Evolutionary conservation across 805 yeast species (phyloP).

Genomic region (Metschnikowia lachancei): DNA sequence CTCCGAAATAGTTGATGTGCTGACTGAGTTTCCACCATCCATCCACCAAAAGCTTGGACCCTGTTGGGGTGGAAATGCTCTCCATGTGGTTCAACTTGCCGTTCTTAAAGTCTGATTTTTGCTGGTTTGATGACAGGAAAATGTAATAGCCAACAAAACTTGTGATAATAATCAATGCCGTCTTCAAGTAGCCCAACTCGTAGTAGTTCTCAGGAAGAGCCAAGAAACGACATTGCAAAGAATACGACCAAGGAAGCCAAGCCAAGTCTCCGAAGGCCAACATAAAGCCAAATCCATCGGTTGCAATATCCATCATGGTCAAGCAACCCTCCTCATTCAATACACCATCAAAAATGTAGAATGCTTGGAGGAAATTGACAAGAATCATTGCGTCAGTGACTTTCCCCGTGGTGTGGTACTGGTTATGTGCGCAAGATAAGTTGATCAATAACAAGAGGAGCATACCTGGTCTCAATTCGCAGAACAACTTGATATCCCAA

Average conservation of each 20-base stretch:
- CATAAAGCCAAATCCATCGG: conserved; percentile 98
- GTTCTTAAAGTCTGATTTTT: conserved; percentile 78
- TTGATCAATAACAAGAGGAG: conserved; percentile 80
- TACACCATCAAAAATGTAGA: conserved; percentile 89
- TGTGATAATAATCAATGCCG: conserved; percentile 42
- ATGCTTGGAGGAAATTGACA: conserved; percentile 67
- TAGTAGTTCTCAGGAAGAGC: conserved; percentile 54
- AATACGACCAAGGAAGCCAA: conserved; percentile 88
- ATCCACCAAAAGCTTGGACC: conserved; percentile 75
- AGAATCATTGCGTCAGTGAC: conserved; percentile 71
- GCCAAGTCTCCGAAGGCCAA: conserved; percentile 90
- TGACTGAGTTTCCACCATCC: conserved; percentile 97
- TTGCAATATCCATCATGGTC: conserved; percentile 93
- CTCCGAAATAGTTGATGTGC: conserved; percentile 94
- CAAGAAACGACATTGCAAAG: conserved; percentile 80
- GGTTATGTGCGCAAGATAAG: conserved; percentile 76
- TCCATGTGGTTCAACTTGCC: conserved; percentile 70
- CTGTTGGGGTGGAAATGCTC: conserved; percentile 65
- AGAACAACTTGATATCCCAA: conserved; percentile 85
- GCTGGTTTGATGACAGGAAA: conserved; percentile 80
- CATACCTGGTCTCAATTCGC: conserved; percentile 94
- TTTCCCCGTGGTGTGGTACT: conserved; percentile 57
- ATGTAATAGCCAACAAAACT: conserved; percentile 70
- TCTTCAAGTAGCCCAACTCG: conserved; percentile 45
- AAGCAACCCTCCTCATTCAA: conserved; percentile 85